Evolutionary conservation across 2,329 filamentous ascomycete species (phyloP), one percentile per base, ranked within the genome.

Genomic region (Xylaria sp.): DNA sequence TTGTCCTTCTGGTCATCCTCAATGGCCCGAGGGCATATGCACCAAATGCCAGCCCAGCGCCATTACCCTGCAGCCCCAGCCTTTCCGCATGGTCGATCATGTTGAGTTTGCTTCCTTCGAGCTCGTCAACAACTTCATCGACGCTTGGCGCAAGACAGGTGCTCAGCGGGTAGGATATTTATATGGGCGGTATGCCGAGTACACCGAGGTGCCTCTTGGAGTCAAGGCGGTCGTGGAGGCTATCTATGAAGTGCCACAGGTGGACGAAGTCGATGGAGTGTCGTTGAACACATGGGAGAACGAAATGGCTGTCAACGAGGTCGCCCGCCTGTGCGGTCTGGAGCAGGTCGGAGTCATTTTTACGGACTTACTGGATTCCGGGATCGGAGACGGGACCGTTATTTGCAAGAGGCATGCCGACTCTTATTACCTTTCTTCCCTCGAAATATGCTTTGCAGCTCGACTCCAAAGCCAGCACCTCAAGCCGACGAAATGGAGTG

Each of bases 1-100:
- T 76, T 99, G 96, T 77, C 95, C 97, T 0, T 94, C 94, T 0
- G 96, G 96, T 2, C 96, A 99, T 81, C 91, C 94, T 20, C 89
- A 91, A 49, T 99, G 96, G 90, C 96, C 96, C 3, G 94, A 97
- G 75, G 96, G 96, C 17, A 98, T 99, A 73, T 99, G 96, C 83
- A 97, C 93, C 67, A 99, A 98, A 80, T 99, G 96, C 76, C 97
- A 99, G 78, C 96, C 96, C 7, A 97, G 95, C 72, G 95, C 96
- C 65, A 99, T 99, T 77, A 97, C 93, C 11, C 83, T 99, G 62
- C 94, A 98, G 78, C 93, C 94, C 5, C 96, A 99, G 80, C 87
- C 91, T 23, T 99, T 95, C 80, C 93, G 96, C 60, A 97, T 96
- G 93, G 94, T 99, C 3, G 96, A 99, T 76, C 96, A 99, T 79